phyloP scores from a whole-genome alignment of 331 rosid genomes.

The Malus hybrid region DNA sequence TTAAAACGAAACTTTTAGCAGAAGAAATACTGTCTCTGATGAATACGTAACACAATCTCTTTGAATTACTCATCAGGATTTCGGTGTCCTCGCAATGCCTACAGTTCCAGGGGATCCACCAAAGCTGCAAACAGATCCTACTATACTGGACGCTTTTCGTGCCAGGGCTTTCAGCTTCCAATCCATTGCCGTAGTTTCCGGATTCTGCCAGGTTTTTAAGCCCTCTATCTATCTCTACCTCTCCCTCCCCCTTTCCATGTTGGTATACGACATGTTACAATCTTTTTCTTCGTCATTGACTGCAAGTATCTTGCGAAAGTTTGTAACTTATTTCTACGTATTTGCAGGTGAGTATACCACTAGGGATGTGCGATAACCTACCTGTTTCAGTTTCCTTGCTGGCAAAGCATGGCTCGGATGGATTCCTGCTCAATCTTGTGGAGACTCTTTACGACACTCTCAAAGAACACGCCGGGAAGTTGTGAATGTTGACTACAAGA shows the following conservation, averaged over 20 bases:
- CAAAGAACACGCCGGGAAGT: conserved; percentile 25
- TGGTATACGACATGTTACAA: neutral
- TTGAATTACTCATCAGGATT: conserved; percentile 41
- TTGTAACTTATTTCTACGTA: neutral
- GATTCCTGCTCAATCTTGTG: conserved; percentile 60
- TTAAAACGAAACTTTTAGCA: neutral
- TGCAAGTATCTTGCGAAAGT: neutral
- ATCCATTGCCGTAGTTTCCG: conserved; percentile 84
- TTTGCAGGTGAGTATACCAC: conserved; percentile 72
- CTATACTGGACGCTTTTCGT: conserved; percentile 43
- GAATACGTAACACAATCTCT: neutral
- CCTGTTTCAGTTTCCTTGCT: conserved; percentile 72
- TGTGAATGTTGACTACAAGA: neutral
- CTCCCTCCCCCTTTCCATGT: neutral
- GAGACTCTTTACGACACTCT: conserved; percentile 49
- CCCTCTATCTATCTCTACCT: neutral
- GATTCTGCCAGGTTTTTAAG: conserved; percentile 72
- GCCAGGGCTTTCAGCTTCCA: conserved; percentile 67
- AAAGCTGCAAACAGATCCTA: conserved; percentile 41
- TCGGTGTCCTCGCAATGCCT: conserved; percentile 76
- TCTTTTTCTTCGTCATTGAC: neutral
- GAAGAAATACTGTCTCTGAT: neutral
- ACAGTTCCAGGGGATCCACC: conserved; percentile 90
- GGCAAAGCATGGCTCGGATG: conserved; percentile 75
- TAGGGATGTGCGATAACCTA: conserved; percentile 53